Evolutionary conservation across 2,329 filamentous ascomycete genomes (phyloP), one percentile per base, ranked within the genome.

Genomic region (Tolypocladium ovalisporum): DNA sequence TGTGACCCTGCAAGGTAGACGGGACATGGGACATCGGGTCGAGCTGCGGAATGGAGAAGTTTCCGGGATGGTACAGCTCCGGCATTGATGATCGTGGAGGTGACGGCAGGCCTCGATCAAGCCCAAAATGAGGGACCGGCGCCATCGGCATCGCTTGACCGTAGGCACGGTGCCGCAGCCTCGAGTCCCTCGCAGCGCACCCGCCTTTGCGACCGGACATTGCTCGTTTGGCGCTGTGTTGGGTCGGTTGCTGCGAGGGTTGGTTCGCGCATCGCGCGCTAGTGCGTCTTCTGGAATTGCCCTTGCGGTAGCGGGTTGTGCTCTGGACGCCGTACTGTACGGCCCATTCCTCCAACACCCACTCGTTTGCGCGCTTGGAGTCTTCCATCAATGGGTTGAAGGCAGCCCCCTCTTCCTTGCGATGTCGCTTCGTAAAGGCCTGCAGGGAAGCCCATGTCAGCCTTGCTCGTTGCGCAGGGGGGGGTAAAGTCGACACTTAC

Each of bases 281-380:
- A 22, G 35, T 40, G 55, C 65, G 67, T 19, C 68, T 66, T 17
- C 64, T 52, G 29, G 73, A 65, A 59, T 73, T 73, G 32, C 66
- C 68, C 63, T 85, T 86, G 62, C 88, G 83, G 70, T 89, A 91
- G 62, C 87, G 77, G 1, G 93, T 97, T 0, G 93, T 97, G 58
- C 90, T 93, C 71, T 91, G 84, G 54, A 97, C 88, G 32, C 89
- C 89, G 29, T 87, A 74, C 24, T 73, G 72, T 36, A 90, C 74
- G 0, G 90, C 89, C 70, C 86, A 84, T 1, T 83, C 75, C 39
- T 86, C 85, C 32, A 97, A 76, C 49, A 85, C 81, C 93, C 93
- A 97, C 70, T 88, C 83, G 54, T 81, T 85, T 2, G 82, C 82
- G 67, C 88, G 91, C 66, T 87, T 81, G 24, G 79, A 75, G 53